phyloP scores from a whole-genome alignment of 805 yeast genomes.

The Ogataea wickerhamii region DNA sequence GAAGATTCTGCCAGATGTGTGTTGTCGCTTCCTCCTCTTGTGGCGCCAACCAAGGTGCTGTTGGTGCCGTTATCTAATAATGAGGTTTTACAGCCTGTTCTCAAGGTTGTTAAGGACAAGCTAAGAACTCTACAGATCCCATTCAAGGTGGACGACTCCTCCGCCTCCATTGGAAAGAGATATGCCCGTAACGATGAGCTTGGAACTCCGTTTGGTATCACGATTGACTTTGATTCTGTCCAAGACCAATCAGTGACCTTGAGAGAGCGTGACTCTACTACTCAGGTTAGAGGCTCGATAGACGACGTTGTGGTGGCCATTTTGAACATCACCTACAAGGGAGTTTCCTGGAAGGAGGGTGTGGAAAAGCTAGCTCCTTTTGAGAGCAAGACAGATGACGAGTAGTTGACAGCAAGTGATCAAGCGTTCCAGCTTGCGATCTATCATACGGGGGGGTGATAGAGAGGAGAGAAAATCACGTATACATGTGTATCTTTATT shows the following conservation, averaged over 20 bases:
- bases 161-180: slow-evolving; percentile 97
- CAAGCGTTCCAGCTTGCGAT: too few relatives aligned
- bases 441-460: too few relatives aligned
- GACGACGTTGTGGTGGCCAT: slow-evolving; percentile 70
- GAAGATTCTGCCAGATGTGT: slow-evolving; percentile 81
- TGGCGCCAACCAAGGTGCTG: slow-evolving; percentile 96
- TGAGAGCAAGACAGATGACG: slow-evolving; percentile 58
- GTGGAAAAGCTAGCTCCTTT: slow-evolving; percentile 69
- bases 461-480: too few relatives aligned
- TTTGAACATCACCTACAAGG: slow-evolving; percentile 68
- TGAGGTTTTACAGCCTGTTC: slow-evolving; percentile 71
- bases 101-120: slow-evolving; percentile 61
- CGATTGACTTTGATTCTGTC: slow-evolving; percentile 91
- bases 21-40: slow-evolving; percentile 87
- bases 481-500: too few relatives aligned
- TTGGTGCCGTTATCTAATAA: slow-evolving; percentile 91
- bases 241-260: slow-evolving; percentile 86
- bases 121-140: slow-evolving; percentile 83
- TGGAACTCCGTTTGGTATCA: slow-evolving; percentile 98
- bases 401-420: slow-evolving; percentile 15
- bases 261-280: slow-evolving; percentile 96
- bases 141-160: slow-evolving; percentile 94
- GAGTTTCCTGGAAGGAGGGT: slow-evolving; percentile 81
- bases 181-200: slow-evolving; percentile 97
- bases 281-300: slow-evolving; percentile 90